Evolutionary conservation across 163 green algal genomes (phyloP).

Genomic region (Scenedesmus sp.): DNA sequence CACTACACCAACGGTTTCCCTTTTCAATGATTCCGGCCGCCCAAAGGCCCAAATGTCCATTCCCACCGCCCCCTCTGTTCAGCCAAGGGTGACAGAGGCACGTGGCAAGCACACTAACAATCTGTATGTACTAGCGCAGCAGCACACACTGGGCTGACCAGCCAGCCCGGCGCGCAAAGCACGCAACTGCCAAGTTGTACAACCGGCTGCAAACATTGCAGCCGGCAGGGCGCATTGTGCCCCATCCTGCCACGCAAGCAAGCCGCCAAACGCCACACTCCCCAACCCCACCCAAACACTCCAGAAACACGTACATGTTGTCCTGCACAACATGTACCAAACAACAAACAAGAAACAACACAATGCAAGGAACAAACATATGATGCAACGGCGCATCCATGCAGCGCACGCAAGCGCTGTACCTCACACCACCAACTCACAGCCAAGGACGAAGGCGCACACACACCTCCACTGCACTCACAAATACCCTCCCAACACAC

Average conservation of each 20-base stretch:
- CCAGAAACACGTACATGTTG: neutral
- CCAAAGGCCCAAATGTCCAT: neutral
- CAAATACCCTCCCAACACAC: conserved; percentile 1
- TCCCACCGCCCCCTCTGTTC: neutral
- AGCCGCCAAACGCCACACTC: neutral
- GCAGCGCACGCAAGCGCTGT: neutral
- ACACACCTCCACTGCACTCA: neutral
- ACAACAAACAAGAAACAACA: neutral
- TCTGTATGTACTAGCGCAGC: neutral
- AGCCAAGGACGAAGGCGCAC: neutral
- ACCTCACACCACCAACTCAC: neutral
- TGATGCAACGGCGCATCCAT: neutral
- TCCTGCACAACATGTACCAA: neutral
- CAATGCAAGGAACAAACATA: neutral
- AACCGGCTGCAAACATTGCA: neutral
- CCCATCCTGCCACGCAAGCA: neutral
- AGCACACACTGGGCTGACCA: neutral
- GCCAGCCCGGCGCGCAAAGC: neutral
- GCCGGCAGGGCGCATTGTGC: neutral
- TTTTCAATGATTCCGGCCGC: neutral
- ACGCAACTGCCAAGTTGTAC: neutral
- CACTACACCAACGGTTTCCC: neutral
- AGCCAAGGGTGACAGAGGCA: neutral
- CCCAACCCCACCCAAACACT: neutral
- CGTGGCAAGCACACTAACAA: neutral